Percentiles rank a stretch among this genome's conserved stretches.
These are phyloP conservation scores for Chamaenerion angustifolium DNA, from an alignment of 345 rosid species.

Conservation along the genomic window DNA sequence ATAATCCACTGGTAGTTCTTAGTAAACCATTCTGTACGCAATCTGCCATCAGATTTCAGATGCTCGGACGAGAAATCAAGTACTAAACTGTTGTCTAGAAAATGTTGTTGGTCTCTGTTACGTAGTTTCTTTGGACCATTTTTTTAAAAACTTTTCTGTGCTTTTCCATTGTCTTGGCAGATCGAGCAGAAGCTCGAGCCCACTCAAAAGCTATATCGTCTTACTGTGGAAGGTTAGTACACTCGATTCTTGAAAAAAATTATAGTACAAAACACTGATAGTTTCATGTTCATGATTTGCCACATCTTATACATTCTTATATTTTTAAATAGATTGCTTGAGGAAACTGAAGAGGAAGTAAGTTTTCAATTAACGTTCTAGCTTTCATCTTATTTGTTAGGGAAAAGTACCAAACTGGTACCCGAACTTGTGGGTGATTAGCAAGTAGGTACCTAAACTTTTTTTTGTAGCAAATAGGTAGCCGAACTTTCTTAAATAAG, in stretches of 20 bases:
- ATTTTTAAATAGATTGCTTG: conserved; percentile 51
- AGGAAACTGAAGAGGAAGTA: conserved; percentile 94
- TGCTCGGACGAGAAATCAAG: too few relatives aligned
- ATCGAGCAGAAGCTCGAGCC: conserved; percentile 81
- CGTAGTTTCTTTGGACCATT: not conserved
- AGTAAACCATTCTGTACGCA: too few relatives aligned
- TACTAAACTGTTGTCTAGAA: too few relatives aligned
- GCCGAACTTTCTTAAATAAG: too few relatives aligned
- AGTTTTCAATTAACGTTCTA: conserved; percentile 9
- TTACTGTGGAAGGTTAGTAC: conserved; percentile 83
- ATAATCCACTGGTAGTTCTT: too few relatives aligned
- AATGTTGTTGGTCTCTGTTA: not conserved
- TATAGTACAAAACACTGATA: too few relatives aligned
- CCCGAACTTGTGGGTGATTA: too few relatives aligned
- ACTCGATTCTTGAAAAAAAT: not conserved
- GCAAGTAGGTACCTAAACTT: too few relatives aligned
- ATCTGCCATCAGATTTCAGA: too few relatives aligned
- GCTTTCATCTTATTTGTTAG: not conserved
- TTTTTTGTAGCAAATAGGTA: too few relatives aligned
- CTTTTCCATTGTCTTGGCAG: conserved; percentile 25
- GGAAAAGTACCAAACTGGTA: too few relatives aligned
- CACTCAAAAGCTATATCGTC: conserved; percentile 75
- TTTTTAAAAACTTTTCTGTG: not conserved
- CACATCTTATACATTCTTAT: conserved; percentile 6
- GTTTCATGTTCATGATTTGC: not conserved